phyloP scores from a whole-genome alignment of 2,329 filamentous ascomycete species.

The Fusarium sp. region DNA sequence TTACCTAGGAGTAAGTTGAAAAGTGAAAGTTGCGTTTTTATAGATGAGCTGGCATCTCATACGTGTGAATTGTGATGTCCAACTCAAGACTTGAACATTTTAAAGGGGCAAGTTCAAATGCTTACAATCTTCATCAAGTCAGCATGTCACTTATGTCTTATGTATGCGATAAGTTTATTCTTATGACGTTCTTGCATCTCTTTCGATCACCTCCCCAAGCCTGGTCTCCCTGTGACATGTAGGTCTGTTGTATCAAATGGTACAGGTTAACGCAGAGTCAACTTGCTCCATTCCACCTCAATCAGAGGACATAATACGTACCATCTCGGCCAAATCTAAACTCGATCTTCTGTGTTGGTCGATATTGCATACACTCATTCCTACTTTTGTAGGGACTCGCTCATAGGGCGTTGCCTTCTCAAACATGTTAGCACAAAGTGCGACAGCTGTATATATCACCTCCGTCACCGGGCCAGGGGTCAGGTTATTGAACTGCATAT shows the following conservation, averaged over 20 bases:
- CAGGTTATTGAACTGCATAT: too few species aligned
- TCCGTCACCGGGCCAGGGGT: too few species aligned
- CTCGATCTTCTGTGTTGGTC: neutral
- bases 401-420: too few species aligned
- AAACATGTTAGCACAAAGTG: too few species aligned
- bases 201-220: neutral
- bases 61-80: neutral
- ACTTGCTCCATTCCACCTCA: neutral
- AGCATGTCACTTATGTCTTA: neutral
- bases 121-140: neutral
- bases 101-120: neutral
- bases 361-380: too few species aligned
- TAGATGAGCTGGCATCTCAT: neutral
- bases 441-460: too few species aligned
- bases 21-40: neutral
- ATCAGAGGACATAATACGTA: neutral
- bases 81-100: neutral
- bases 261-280: neutral
- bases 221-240: neutral
- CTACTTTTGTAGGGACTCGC: too few species aligned
- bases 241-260: neutral
- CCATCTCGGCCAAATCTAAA: neutral
- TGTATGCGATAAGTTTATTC: neutral
- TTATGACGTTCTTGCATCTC: neutral
- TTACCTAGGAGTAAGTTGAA: conserved; percentile 29